Evolutionary conservation across 106 monocot genomes (phyloP).

Genomic region (Iris macrosiphon): DNA sequence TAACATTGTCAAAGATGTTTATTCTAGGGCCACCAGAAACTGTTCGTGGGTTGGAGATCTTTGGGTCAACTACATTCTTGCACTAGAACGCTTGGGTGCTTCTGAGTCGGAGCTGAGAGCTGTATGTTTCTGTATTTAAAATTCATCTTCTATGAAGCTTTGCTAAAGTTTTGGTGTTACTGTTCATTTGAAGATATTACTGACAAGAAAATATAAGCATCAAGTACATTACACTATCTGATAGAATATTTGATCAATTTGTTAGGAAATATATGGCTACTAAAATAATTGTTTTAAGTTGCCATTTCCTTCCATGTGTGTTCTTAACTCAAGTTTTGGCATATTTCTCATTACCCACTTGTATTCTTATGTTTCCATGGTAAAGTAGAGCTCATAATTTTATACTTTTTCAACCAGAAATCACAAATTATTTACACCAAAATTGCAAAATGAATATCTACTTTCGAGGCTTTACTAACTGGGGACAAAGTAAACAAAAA

Average conservation of each 20-base stretch:
- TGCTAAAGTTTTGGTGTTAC: not conserved
- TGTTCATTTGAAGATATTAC: not conserved
- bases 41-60: slow-evolving; percentile 84
- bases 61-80: slow-evolving; percentile 73
- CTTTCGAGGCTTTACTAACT: too few species aligned
- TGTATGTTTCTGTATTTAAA: slow-evolving; percentile 30
- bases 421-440: too few species aligned
- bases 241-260: not conserved
- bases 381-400: too few species aligned
- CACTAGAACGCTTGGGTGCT: slow-evolving; percentile 73
- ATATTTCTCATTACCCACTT: too few species aligned
- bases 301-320: too few species aligned
- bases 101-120: slow-evolving; percentile 60
- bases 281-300: too few species aligned
- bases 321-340: too few species aligned
- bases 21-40: slow-evolving; percentile 86
- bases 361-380: too few species aligned
- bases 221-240: not conserved
- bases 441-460: too few species aligned
- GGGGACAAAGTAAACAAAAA: too few species aligned
- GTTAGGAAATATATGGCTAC: too few species aligned
- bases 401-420: too few species aligned
- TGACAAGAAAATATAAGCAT: not conserved
- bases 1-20: slow-evolving; percentile 54
- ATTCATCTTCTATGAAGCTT: not conserved